Conservation (phyloP, 148 eudicot genomes). For the Nepenthes gracilis region DNA sequence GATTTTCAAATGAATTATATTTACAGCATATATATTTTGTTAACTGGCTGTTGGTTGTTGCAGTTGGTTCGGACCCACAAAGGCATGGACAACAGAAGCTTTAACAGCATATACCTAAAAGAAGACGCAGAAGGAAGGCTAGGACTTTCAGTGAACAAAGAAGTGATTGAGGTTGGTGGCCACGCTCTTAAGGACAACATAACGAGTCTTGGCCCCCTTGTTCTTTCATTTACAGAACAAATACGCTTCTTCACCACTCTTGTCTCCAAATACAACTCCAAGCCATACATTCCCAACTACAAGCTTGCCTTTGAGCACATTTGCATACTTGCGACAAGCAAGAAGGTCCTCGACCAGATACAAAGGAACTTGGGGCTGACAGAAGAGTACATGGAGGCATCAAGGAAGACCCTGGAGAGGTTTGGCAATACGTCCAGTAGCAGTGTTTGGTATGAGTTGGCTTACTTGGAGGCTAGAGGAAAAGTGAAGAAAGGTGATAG, state of each 20-base stretch:
- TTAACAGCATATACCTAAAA: slow-evolving; percentile 39
- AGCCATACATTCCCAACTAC: slow-evolving; percentile 56
- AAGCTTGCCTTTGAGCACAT: slow-evolving; percentile 71
- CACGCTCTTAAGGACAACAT: slow-evolving; percentile 62
- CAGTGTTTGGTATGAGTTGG: slow-evolving; percentile 83
- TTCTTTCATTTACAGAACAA: slow-evolving; percentile 49
- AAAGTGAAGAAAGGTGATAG: slow-evolving; percentile 46
- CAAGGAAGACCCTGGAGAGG: slow-evolving; percentile 56
- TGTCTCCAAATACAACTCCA: slow-evolving; percentile 18
- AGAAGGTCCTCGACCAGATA: slow-evolving; percentile 50
- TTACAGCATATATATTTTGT: too few relatives aligned
- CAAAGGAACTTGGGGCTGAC: slow-evolving; percentile 54
- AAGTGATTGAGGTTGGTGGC: slow-evolving; percentile 45
- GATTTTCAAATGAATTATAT: not conserved
- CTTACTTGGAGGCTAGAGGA: slow-evolving; percentile 43
- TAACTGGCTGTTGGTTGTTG: not conserved
- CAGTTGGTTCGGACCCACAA: slow-evolving; percentile 62
- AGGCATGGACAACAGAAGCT: slow-evolving; percentile 48
- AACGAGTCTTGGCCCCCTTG: slow-evolving; percentile 46
- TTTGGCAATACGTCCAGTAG: slow-evolving; percentile 85
- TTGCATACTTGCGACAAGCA: slow-evolving; percentile 59
- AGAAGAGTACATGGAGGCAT: slow-evolving; percentile 65
- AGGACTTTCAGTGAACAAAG: slow-evolving; percentile 46
- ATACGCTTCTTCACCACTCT: slow-evolving; percentile 41
- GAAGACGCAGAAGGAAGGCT: slow-evolving; percentile 42